Conservation (phyloP, 2,329 filamentous ascomycete genomes). For the Tolypocladium sp. region DNA sequence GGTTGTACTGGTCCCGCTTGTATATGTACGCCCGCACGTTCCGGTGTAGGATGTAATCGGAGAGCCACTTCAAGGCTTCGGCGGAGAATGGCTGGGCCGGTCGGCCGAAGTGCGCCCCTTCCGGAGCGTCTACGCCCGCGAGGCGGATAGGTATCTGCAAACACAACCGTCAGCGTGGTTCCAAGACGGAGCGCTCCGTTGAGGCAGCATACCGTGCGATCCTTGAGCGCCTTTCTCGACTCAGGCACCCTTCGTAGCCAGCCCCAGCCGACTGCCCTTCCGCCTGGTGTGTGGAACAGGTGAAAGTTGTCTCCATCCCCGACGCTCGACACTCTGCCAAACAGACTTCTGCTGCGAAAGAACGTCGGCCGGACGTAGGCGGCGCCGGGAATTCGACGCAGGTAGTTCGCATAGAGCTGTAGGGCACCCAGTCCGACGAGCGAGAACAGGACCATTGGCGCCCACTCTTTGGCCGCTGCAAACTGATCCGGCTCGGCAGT, state of each 20-base stretch:
- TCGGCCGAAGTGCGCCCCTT: constrained; percentile 84
- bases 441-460: constrained; percentile 26
- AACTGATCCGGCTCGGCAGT: constrained; percentile 16
- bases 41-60: constrained; percentile 57
- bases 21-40: constrained; percentile 78
- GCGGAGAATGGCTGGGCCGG: constrained; percentile 75
- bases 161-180: constrained; percentile 7
- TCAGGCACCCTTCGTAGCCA: constrained; percentile 72
- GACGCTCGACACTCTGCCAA: constrained; percentile 84
- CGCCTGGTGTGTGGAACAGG: constrained; percentile 91
- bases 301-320: constrained; percentile 96
- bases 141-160: constrained; percentile 74
- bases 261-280: constrained; percentile 80
- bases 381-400: constrained; percentile 76
- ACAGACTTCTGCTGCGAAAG: constrained; percentile 67
- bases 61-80: constrained; percentile 79
- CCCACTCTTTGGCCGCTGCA: constrained; percentile 28
- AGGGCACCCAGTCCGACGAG: constrained; percentile 27
- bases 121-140: constrained; percentile 88
- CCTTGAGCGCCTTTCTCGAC: constrained; percentile 58
- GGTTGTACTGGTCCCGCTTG: constrained; percentile 82
- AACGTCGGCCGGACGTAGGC: constrained; percentile 64
- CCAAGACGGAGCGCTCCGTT: not conserved
- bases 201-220: constrained; percentile 60
- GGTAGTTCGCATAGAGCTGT: constrained; percentile 61